Evolutionary conservation across 441 rosid genomes (phyloP).

Genomic region (Isatis lusitanica): DNA sequence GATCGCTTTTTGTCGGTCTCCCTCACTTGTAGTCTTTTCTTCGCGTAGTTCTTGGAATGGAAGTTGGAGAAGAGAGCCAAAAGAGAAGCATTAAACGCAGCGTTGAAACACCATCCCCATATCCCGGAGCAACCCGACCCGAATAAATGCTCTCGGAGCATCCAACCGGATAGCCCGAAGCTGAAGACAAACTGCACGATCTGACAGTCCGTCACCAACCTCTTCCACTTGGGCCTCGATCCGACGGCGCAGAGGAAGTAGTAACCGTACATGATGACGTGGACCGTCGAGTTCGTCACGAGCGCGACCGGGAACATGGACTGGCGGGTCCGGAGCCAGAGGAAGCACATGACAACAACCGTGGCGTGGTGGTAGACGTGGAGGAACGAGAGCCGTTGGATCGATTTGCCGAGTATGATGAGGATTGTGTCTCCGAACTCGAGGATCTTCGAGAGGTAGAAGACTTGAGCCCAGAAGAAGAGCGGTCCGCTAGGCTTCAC

Average conservation of each 20-base stretch:
- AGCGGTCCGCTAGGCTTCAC: constrained; percentile 49
- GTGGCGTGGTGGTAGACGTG: constrained; percentile 77
- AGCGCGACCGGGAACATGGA: constrained; percentile 57
- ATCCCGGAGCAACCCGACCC: constrained; percentile 65
- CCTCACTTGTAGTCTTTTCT: background rate
- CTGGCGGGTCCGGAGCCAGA: constrained; percentile 49
- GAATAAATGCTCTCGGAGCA: constrained; percentile 45
- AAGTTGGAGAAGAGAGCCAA: constrained; percentile 56
- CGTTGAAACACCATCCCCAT: constrained; percentile 57
- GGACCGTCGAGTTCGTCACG: constrained; percentile 58
- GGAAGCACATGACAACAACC: constrained; percentile 60
- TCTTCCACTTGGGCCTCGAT: constrained; percentile 62
- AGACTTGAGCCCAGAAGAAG: constrained; percentile 68
- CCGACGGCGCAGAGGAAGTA: constrained; percentile 54
- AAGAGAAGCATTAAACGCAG: constrained; percentile 53
- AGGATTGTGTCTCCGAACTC: constrained; percentile 63
- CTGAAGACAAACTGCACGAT: constrained; percentile 56
- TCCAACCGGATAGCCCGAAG: constrained; percentile 44
- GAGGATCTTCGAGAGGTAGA: constrained; percentile 65
- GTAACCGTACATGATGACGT: constrained; percentile 67
- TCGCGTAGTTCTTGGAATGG: constrained; percentile 44
- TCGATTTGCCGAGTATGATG: constrained; percentile 47
- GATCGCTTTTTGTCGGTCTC: background rate
- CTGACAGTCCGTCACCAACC: constrained; percentile 65
- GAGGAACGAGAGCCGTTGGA: constrained; percentile 57